Evolutionary conservation across 116 monocot genomes (phyloP), one percentile per base, ranked within the genome.

Genomic region (Trichopus zeylanicus): DNA sequence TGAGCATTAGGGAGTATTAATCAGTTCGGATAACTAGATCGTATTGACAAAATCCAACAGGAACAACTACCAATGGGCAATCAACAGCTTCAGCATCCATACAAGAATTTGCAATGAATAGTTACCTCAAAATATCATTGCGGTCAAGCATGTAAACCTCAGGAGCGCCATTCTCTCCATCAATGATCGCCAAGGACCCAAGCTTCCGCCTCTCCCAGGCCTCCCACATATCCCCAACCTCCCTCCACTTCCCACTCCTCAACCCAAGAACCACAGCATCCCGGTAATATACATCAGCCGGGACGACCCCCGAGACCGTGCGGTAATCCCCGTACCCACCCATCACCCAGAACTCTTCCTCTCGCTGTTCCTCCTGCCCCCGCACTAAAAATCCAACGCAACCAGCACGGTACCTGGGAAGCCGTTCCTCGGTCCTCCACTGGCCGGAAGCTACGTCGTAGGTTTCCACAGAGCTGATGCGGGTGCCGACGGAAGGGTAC

Each of bases 311-410:
- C 2, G 70, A 47, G 11, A 93, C 48, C 0, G 85, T 65, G 20
- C 61, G 58, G 53, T 93, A 89, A 25, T 71, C 85, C 3, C 82
- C 78, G 20, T 89, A 93, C 12, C 87, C 92, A 15, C 87, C 87
- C 78, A 87, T 79, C 55, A 88, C 89, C 86, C 89, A 89, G 37
- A 89, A 85, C 55, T 88, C 85, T 52, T 81, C 77, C 46, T n/a
- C n/a, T n/a, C n/a, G n/a, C n/a, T n/a, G n/a, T n/a, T 76, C 76
- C 7, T 56, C 66, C 31, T 61, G 55, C 31, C 61, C 5, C 26
- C 29, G 26, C n/a, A 60, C 42, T n/a, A 62, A 29, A 35, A 77
- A 72, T 28, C 77, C 77, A 3, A 62, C 61, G 35, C 72, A 77
- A 11, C 72, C 77, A 0, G 77, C 77, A 31, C 77, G 60, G 21